phyloP scores from a whole-genome alignment of 2,329 filamentous ascomycete species.

The Alternaria hordeiaustralica region DNA sequence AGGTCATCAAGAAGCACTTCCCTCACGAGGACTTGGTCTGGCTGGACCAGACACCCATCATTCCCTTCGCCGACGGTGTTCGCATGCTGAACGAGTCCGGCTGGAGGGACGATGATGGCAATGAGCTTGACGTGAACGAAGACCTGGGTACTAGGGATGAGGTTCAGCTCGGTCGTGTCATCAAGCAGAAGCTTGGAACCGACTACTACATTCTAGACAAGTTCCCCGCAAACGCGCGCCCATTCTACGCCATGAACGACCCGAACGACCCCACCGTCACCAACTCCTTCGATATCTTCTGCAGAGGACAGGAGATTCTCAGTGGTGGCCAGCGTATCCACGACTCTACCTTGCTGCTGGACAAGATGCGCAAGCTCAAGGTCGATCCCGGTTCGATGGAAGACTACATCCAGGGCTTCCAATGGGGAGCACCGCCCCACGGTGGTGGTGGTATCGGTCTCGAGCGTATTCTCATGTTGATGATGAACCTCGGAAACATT shows the following conservation, averaged over 20 bases:
- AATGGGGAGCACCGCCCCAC: conserved; percentile 86
- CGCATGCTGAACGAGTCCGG: conserved; percentile 80
- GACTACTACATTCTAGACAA: conserved; percentile 96
- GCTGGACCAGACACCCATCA: conserved; percentile 82
- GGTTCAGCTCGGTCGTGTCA: conserved; percentile 80
- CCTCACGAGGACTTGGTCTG: conserved; percentile 87
- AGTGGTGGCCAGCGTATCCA: conserved; percentile 94
- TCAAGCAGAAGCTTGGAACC: conserved; percentile 85
- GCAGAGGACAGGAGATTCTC: conserved; percentile 90
- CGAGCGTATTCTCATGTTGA: conserved; percentile 84
- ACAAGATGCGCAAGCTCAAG: conserved; percentile 77
- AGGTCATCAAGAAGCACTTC: conserved; percentile 81
- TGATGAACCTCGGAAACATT: conserved; percentile 87
- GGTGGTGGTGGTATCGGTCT: conserved; percentile 89
- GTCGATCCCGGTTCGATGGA: conserved; percentile 84
- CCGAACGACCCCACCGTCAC: conserved; percentile 74
- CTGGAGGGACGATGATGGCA: conserved; percentile 78
- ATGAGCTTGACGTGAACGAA: conserved; percentile 72
- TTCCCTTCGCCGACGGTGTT: conserved; percentile 80
- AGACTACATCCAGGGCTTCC: conserved; percentile 87
- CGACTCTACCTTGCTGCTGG: conserved; percentile 73
- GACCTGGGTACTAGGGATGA: conserved; percentile 87
- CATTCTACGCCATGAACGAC: conserved; percentile 91
- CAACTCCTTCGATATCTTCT: conserved; percentile 94
- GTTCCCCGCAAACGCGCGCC: conserved; percentile 82